Conservation (phyloP, 306 rosid species). For the Astragalus membranaceus region DNA sequence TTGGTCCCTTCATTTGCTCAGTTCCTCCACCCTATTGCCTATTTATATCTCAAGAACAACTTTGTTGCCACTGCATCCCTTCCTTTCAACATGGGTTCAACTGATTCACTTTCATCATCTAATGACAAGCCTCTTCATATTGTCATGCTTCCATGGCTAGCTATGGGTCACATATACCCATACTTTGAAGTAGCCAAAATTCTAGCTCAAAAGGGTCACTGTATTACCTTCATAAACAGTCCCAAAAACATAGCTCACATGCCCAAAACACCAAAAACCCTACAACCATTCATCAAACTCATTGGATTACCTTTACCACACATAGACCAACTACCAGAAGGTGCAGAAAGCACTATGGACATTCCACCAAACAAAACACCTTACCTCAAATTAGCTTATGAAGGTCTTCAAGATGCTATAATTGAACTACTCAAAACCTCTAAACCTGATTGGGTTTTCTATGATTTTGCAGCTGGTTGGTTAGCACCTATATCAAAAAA, state of each 20-base stretch:
- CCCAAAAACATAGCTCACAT: constrained; percentile 48
- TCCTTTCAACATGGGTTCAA: not conserved
- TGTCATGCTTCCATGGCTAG: constrained; percentile 58
- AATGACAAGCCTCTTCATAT: constrained; percentile 36
- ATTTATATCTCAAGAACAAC: too few species aligned
- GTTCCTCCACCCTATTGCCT: too few species aligned
- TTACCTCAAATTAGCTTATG: constrained; percentile 33
- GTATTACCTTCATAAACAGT: constrained; percentile 40
- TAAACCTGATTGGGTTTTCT: constrained; percentile 46
- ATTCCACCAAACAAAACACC: constrained; percentile 14
- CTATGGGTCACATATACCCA: constrained; percentile 52
- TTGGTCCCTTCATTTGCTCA: too few species aligned
- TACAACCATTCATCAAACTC: constrained; percentile 16
- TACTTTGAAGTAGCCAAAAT: constrained; percentile 44
- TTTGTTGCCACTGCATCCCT: not conserved
- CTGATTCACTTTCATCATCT: not conserved
- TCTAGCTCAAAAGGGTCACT: constrained; percentile 53
- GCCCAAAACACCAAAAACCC: constrained; percentile 32
- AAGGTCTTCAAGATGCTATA: constrained; percentile 28
- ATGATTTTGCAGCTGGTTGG: constrained; percentile 37
- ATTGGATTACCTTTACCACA: constrained; percentile 34
- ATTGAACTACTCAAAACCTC: constrained; percentile 21
- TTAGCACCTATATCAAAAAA: constrained; percentile 2
- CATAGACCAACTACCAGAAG: constrained; percentile 28
- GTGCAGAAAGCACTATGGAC: constrained; percentile 45